Conservation (phyloP, 1,284 basidiomycete species). For the Mycosarcoma maydis region DNA sequence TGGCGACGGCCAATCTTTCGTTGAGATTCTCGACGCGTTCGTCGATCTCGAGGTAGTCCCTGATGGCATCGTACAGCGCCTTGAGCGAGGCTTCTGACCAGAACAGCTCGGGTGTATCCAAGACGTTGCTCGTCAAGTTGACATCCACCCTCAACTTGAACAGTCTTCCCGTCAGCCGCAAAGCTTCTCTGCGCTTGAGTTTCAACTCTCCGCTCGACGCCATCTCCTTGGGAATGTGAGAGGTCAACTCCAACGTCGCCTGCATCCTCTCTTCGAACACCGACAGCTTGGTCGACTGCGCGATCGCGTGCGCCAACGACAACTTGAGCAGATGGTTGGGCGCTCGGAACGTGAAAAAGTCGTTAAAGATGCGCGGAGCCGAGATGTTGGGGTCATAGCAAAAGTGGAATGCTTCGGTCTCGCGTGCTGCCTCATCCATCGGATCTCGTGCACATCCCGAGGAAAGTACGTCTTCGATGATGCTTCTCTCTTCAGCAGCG, state of each 20-base stretch:
- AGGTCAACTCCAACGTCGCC: conserved; percentile 80
- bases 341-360: conserved; percentile 77
- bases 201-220: conserved; percentile 81
- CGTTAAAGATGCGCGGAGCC: conserved; percentile 79
- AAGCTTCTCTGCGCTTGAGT: conserved; percentile 81
- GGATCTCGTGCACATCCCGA: conserved; percentile 58
- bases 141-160: conserved; percentile 91
- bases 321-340: conserved; percentile 77
- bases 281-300: conserved; percentile 89
- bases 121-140: conserved; percentile 90
- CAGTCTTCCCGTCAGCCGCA: conserved; percentile 84
- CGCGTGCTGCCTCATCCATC: conserved; percentile 53
- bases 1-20: conserved; percentile 85
- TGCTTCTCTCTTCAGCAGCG: conserved; percentile 58
- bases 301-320: conserved; percentile 91
- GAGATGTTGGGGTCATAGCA: conserved; percentile 82
- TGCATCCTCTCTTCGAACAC: conserved; percentile 86
- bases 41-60: conserved; percentile 93
- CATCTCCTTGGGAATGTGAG: conserved; percentile 85
- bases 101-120: conserved; percentile 90
- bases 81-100: conserved; percentile 92
- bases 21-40: conserved; percentile 86
- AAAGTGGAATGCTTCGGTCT: conserved; percentile 62
- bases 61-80: conserved; percentile 88
- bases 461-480: conserved; percentile 62